Percentiles rank a stretch among this genome's conserved stretches.
Conservation (phyloP, 805 yeast genomes). For the Candida cerambycidarum region DNA sequence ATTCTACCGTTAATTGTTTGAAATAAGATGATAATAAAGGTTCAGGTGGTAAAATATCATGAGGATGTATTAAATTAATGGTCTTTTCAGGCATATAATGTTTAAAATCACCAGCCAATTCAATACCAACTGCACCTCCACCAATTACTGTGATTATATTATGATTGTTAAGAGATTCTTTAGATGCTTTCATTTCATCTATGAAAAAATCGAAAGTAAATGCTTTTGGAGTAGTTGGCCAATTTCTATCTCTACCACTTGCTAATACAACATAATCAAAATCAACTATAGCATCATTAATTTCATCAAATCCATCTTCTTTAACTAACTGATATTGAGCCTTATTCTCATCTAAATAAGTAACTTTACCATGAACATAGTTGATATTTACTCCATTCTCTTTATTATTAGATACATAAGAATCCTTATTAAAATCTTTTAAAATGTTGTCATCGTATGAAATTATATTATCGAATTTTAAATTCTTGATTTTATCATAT, state of each 20-base stretch:
- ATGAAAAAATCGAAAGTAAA: slow-evolving; percentile 34
- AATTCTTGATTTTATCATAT: slow-evolving; percentile 26
- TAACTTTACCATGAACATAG: slow-evolving; percentile 35
- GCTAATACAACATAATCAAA: slow-evolving; percentile 52
- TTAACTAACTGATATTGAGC: slow-evolving; percentile 27
- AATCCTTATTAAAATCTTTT: slow-evolving; percentile 12
- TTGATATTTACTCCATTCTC: slow-evolving; percentile 12
- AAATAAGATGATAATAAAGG: slow-evolving; percentile 31
- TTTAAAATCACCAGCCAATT: slow-evolving; percentile 43
- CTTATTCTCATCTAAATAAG: slow-evolving; percentile 22
- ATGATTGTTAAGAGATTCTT: slow-evolving; percentile 29
- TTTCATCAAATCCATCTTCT: slow-evolving; percentile 8
- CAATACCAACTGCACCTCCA: slow-evolving; percentile 46
- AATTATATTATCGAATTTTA: slow-evolving; percentile 28
- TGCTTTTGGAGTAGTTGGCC: slow-evolving; percentile 57
- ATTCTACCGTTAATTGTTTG: slow-evolving; percentile 24
- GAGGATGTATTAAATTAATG: slow-evolving; percentile 41
- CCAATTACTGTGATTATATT: slow-evolving; percentile 44
- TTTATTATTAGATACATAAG: slow-evolving; percentile 9
- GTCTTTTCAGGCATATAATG: slow-evolving; percentile 29
- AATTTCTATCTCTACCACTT: slow-evolving; percentile 49
- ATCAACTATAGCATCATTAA: slow-evolving; percentile 17
- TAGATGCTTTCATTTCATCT: slow-evolving; percentile 42
- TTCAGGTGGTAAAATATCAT: slow-evolving; percentile 37
- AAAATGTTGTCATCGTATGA: slow-evolving; percentile 23